Evolutionary conservation across 495 filamentous ascomycete genomes (phyloP), one percentile per base, ranked within the genome.

Genomic region (Oidiodendron maius): DNA sequence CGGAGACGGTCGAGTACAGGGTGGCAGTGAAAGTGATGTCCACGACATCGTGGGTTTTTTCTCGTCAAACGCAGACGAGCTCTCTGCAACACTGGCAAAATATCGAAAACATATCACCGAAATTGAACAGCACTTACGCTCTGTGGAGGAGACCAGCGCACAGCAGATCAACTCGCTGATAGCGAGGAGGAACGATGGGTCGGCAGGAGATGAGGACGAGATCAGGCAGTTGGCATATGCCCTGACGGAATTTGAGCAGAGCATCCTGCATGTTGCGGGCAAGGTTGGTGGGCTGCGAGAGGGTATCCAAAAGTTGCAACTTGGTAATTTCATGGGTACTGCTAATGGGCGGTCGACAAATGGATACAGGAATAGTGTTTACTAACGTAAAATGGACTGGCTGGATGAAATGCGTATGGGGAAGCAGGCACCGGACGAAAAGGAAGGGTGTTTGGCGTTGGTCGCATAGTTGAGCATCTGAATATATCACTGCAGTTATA

Each of bases 91-190:
- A 22, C 73, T 91, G 25, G 71, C 74, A 5, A 72, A 66, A 53
- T 89, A 90, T 60, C 76, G 80, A 52, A 65, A 69, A 23, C 87
- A 84, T 50, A 65, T 95, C 41, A 70, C 76, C 40, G 89, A 95
- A 62, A 89, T 96, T 43, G 89, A 95, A 65, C 74, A 79, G 53
- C 88, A 93, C 61, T 71, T 96, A 40, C 72, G 83, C 40, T 80
- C 82, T 3, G 81, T 95, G 18, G 87, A 94, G 59, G 68, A 71
- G 8, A 78, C 76, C 21, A 72, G 87, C 38, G 70, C 83, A 51
- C 76, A 82, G 48, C 83, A 89, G 61, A 76, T 86, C 46, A 80
- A 85, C 64, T 72, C 82, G 44, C 76, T 86, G 59, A 70, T 81
- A 44, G 73, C 77, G 22, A 74, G 70, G 40, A 71, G 70, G 52